These are phyloP conservation scores for Chromosphaera perkinsii DNA, from an alignment of 208 protist genomes.

Conservation along the genomic window DNA sequence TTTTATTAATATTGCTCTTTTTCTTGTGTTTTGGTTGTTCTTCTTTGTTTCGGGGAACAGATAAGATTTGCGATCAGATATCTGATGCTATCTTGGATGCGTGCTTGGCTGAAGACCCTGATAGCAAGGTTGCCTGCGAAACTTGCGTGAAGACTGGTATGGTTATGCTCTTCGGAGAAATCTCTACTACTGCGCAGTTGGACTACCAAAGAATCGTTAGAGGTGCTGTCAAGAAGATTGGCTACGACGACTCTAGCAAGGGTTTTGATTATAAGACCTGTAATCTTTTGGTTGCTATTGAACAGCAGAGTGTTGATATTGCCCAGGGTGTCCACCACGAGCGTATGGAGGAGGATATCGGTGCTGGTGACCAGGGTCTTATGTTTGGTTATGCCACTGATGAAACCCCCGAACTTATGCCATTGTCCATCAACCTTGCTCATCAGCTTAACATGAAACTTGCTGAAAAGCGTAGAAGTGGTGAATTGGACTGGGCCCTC, in stretches of 20 bases:
- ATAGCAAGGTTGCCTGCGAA: conserved; percentile 95
- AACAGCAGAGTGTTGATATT: conserved; percentile 98
- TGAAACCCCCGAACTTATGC: conserved; percentile 95
- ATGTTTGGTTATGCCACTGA: conserved; percentile 99
- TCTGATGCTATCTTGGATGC: conserved; percentile 98
- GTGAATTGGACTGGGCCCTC: conserved; percentile 35
- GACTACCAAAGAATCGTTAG: conserved; percentile 96
- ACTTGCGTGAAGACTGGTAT: conserved; percentile 95
- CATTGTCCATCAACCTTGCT: conserved; percentile 90
- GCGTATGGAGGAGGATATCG: conserved; percentile 84
- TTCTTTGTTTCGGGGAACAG: conserved; percentile 39
- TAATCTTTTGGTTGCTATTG: conserved; percentile 90
- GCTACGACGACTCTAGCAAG: conserved; percentile 83
- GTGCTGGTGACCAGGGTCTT: conserved; percentile 98
- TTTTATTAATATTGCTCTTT: conserved; percentile 3
- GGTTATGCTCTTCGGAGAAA: conserved; percentile 98
- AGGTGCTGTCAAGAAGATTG: conserved; percentile 91
- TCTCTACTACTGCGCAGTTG: conserved; percentile 91
- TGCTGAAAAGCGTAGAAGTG: conserved; percentile 77
- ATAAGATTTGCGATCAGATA: conserved; percentile 99
- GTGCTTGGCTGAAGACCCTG: conserved; percentile 90
- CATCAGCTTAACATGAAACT: conserved; percentile 82
- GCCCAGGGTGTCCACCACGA: conserved; percentile 88
- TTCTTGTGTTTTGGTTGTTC: neutral
- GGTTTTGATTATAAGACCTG: conserved; percentile 96